Evolutionary conservation across 257 asterid species (phyloP), one percentile per base, ranked within the genome.

Genomic region (Verbena officinalis): DNA sequence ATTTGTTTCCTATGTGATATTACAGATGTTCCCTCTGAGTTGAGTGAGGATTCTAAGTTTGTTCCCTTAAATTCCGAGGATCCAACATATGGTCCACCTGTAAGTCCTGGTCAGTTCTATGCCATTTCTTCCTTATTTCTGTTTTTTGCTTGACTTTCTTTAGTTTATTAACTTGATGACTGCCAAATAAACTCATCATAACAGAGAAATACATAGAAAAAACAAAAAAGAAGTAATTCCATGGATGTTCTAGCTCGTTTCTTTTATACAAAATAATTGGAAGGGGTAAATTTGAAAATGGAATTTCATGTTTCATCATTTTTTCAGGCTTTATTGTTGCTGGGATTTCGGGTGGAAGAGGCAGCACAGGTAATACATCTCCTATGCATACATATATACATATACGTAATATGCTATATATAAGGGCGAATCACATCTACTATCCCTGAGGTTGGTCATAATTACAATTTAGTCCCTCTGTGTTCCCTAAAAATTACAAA

Each of bases 51-150:
- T 54, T 84, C 96, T 62, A 93, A 90, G 76, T 93, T 93, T 68
- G 96, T 87, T 24, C 92, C 95, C 54, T 75, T 93, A 31, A 71
- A 80, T 61, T 70, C 94, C 0, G 92, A 93, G 54, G 91, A 86
- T 65, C 83, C 88, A 44, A 73, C 59, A 55, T 93, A 59, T 55
- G 99, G 96, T 80, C 97, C 97, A 61, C 95, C 99, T 70, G 99
- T 93, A 90, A 93, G 96, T 89, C 81, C 70, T 69, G 82, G 78
- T 85, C 65, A 74, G 86, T 84, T 76, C 73, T 58, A 34, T 74
- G 57, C 50, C 58, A 56, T 57, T 43, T 62, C 7, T 22, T 45
- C 34, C 30, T 38, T 68, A 23, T 23, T 45, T 62, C 50, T 33
- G 14, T 12, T 46, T 50, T 54, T 51, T 4, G 33, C 53, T 9